A percentile compares a stretch with the other conserved stretches of the same genome.
Evolutionary conservation across 2,329 filamentous ascomycete genomes (phyloP).

Genomic region (Erysiphe pulchra): DNA sequence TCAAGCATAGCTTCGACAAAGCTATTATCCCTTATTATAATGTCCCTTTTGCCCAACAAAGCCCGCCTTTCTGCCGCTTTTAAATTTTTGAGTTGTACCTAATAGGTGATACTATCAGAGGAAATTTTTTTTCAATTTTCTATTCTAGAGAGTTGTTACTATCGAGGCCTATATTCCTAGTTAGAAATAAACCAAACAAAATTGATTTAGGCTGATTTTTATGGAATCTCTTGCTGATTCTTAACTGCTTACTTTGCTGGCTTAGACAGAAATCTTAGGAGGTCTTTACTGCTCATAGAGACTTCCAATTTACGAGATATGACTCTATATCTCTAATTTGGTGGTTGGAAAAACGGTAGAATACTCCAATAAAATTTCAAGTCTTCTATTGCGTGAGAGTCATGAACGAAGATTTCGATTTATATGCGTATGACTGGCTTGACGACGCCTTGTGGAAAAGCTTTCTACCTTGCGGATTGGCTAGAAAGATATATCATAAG

Average conservation of each 20-base stretch:
- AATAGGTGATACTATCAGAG: neutral
- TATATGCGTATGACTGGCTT: too few relatives aligned
- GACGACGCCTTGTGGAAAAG: too few relatives aligned
- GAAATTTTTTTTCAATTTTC: neutral
- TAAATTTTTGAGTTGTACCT: neutral
- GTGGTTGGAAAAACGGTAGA: too few relatives aligned
- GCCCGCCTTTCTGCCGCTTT: neutral
- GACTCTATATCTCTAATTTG: too few relatives aligned
- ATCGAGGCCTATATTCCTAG: constrained; percentile 24
- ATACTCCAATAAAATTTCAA: too few relatives aligned
- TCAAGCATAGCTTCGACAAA: neutral
- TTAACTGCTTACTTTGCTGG: constrained; percentile 53
- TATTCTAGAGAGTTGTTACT: constrained; percentile 18
- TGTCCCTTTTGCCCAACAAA: neutral
- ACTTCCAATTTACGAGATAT: too few relatives aligned
- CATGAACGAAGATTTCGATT: too few relatives aligned
- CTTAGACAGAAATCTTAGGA: constrained; percentile 82
- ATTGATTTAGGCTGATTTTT: neutral
- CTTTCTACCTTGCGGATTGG: too few relatives aligned
- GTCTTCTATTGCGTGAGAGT: too few relatives aligned
- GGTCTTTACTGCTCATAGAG: constrained; percentile 81
- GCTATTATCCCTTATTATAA: neutral
- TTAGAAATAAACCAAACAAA: neutral
- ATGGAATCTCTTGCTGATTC: constrained; percentile 2
- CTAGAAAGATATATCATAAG: too few relatives aligned